Conservation (phyloP, 2,329 filamentous ascomycete genomes). For the Penicillium psychrosexuale region DNA sequence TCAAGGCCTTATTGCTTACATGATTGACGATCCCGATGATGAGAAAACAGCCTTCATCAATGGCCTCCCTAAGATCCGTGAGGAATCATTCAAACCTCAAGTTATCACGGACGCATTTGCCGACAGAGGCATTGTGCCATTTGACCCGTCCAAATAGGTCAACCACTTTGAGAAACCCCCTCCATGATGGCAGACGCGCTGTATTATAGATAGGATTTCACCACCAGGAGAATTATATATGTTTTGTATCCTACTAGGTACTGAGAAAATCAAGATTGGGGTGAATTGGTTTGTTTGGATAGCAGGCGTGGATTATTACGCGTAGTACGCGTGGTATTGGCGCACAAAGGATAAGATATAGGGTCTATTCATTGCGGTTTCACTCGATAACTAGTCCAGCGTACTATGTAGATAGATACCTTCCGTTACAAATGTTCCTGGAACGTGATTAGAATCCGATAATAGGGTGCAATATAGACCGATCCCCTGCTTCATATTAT, state of each 20-base stretch:
- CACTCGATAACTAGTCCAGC: neutral
- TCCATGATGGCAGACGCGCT: too few species aligned
- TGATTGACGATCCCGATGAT: neutral
- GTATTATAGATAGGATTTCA: neutral
- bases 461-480: neutral
- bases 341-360: too few species aligned
- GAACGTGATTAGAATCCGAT: too few species aligned
- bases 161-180: neutral
- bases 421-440: too few species aligned
- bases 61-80: neutral
- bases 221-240: neutral
- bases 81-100: neutral
- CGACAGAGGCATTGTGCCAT: neutral
- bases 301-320: too few species aligned
- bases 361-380: neutral
- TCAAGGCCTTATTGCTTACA: neutral
- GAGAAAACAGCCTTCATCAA: neutral
- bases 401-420: neutral
- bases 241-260: neutral
- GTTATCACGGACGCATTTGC: neutral
- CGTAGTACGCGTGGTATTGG: too few species aligned
- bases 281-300: too few species aligned
- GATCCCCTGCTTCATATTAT: neutral
- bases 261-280: neutral
- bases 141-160: neutral